phyloP scores from a whole-genome alignment of 805 yeast genomes.

The Maudiozyma pseudohumilis region DNA sequence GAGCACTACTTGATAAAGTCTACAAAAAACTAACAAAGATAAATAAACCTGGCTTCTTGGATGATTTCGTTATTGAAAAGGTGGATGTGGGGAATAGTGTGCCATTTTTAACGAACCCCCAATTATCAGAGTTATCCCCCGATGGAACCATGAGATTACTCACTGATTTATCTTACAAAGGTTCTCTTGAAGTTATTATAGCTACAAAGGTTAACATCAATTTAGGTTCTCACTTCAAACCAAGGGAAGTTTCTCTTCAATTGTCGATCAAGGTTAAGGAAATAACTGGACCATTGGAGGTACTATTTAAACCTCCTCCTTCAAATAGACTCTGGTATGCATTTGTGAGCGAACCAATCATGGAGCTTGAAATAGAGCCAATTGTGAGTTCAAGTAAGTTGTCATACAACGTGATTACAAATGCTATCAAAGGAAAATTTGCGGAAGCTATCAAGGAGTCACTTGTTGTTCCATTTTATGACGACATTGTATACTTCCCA shows the following conservation, averaged over 20 bases:
- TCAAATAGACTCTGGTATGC: conserved; percentile 86
- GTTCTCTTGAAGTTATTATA: conserved; percentile 65
- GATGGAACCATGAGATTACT: conserved; percentile 66
- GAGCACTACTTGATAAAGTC: conserved; percentile 47
- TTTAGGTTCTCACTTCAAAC: conserved; percentile 64
- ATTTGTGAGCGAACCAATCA: conserved; percentile 66
- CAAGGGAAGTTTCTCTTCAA: conserved; percentile 65
- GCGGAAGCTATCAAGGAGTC: conserved; percentile 72
- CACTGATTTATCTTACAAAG: conserved; percentile 57
- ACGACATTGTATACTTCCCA: conserved; percentile 65
- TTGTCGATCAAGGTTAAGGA: conserved; percentile 58
- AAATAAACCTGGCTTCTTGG: conserved; percentile 79
- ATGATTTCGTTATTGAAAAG: conserved; percentile 64
- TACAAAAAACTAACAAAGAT: conserved; percentile 67
- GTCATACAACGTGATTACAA: conserved; percentile 69
- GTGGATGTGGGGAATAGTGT: conserved; percentile 71
- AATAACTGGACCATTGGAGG: conserved; percentile 62
- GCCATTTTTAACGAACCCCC: conserved; percentile 70
- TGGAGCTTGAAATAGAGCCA: conserved; percentile 77
- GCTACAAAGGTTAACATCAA: conserved; percentile 72
- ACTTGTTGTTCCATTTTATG: conserved; percentile 80
- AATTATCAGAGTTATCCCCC: conserved; percentile 57
- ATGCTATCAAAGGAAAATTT: conserved; percentile 66
- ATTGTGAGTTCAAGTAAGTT: conserved; percentile 79
- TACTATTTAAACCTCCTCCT: conserved; percentile 81